Percentiles rank a stretch among this genome's conserved stretches.
phyloP scores from a whole-genome alignment of 2,329 filamentous ascomycete genomes.

The Trichoderma citrinoviride region DNA sequence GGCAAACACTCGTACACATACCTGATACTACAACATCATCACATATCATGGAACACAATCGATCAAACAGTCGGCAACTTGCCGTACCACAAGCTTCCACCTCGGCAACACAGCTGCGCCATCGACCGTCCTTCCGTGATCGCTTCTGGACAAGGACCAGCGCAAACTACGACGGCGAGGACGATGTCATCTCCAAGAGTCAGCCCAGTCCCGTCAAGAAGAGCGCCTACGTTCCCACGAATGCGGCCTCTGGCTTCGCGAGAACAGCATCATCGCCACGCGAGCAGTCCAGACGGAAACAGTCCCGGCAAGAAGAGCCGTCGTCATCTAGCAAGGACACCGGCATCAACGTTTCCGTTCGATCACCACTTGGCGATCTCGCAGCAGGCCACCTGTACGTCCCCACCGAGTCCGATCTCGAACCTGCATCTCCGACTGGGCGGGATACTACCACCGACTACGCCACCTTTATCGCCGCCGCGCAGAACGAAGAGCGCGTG shows the following conservation, averaged over 20 bases:
- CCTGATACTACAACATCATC: neutral
- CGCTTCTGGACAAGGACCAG: constrained; percentile 18
- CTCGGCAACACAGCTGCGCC: neutral
- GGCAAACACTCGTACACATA: neutral
- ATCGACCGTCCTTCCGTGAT: constrained; percentile 18
- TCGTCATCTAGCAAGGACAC: neutral
- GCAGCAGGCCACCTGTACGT: constrained; percentile 19
- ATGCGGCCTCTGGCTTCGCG: constrained; percentile 18
- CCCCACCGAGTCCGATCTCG: neutral
- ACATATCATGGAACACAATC: constrained; percentile 1
- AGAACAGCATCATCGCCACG: neutral
- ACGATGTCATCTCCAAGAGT: neutral
- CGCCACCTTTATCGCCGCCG: constrained; percentile 26
- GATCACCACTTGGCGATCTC: neutral
- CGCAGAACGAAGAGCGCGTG: constrained; percentile 20
- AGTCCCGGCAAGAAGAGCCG: neutral
- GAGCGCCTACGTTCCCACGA: constrained; percentile 11
- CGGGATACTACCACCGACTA: constrained; percentile 25
- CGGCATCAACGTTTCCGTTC: neutral
- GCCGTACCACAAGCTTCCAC: neutral
- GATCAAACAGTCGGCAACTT: neutral
- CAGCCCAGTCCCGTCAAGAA: neutral
- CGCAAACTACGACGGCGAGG: constrained; percentile 17
- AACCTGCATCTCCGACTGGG: neutral
- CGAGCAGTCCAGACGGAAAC: neutral